Evolutionary conservation across 768 basidiomycete genomes (phyloP), one percentile per base, ranked within the genome.

Genomic region (Sporobolomyces phaffii): DNA sequence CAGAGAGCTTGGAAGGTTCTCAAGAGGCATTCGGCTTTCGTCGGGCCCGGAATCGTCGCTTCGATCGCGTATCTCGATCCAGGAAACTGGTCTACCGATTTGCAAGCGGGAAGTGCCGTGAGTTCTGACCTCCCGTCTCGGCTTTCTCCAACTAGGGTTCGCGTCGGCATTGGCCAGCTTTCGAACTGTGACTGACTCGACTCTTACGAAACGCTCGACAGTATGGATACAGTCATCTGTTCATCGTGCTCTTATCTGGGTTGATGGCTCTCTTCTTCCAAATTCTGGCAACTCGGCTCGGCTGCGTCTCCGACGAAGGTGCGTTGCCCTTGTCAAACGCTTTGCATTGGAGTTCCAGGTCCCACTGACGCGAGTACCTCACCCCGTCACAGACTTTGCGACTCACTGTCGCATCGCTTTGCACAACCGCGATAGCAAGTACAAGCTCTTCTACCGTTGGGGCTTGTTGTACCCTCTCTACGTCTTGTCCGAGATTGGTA

Each of bases 141-240:
- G 3, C 20, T 34, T 29, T n/a, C n/a, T n/a, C n/a, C n/a, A n/a
- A n/a, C n/a, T n/a, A n/a, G n/a, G n/a, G n/a, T n/a, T n/a, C n/a
- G n/a, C n/a, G n/a, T n/a, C n/a, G n/a, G n/a, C n/a, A n/a, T n/a
- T n/a, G n/a, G n/a, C n/a, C n/a, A n/a, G n/a, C n/a, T n/a, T n/a
- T n/a, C n/a, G n/a, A n/a, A n/a, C n/a, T n/a, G n/a, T n/a, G n/a
- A n/a, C n/a, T n/a, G n/a, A n/a, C n/a, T n/a, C n/a, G n/a, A n/a
- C n/a, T n/a, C n/a, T n/a, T n/a, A n/a, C n/a, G n/a, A n/a, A n/a
- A n/a, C n/a, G n/a, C n/a, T n/a, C 53, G 88, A 24, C 77, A 85
- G 62, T 93, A 83, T 75, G 91, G 93, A 1, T 96, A 94, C 78
- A 84, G 83, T 65, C 81, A 93, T 18, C 82, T 98, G 34, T 93